Evolutionary conservation across 1,284 basidiomycete species (phyloP).

Genomic region (Ceratobasidium sp.): DNA sequence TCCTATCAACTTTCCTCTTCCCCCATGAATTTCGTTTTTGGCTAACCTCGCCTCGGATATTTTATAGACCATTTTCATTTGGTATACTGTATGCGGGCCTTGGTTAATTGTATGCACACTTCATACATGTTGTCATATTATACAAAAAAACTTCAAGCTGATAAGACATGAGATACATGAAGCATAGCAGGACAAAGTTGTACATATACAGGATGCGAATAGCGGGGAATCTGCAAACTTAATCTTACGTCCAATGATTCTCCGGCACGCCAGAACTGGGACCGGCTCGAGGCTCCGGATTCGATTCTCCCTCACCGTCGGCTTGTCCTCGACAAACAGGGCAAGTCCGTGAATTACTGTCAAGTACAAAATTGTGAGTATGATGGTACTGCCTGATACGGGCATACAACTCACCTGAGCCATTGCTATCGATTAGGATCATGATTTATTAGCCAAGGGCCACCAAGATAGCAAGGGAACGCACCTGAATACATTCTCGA

Average conservation of each 20-base stretch:
- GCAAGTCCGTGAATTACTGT: constrained; percentile 37
- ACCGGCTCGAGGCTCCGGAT: constrained; percentile 15
- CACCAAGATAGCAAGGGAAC: not conserved
- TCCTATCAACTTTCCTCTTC: constrained; percentile 18
- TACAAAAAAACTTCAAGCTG: too few species aligned
- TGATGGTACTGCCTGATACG: not conserved
- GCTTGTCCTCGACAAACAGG: constrained; percentile 39
- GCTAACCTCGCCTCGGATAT: not conserved
- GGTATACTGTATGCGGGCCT: not conserved
- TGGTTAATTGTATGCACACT: not conserved
- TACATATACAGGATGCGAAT: too few species aligned
- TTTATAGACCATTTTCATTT: constrained; percentile 4
- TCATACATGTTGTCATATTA: not conserved
- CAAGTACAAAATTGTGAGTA: constrained; percentile 7
- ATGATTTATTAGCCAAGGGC: not conserved
- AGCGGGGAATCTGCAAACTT: not conserved
- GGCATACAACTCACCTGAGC: constrained; percentile 29
- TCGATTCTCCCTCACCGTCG: constrained; percentile 19
- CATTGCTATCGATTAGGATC: constrained; percentile 27
- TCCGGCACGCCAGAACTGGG: not conserved
- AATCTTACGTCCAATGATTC: constrained; percentile 10
- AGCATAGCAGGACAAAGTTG: not conserved
- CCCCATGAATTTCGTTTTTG: constrained; percentile 1
- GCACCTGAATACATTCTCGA: constrained; percentile 40
- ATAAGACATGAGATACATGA: not conserved